Percentiles rank a stretch among this genome's conserved stretches.
Conservation (phyloP, 805 yeast species). For the Candida easanensis region DNA sequence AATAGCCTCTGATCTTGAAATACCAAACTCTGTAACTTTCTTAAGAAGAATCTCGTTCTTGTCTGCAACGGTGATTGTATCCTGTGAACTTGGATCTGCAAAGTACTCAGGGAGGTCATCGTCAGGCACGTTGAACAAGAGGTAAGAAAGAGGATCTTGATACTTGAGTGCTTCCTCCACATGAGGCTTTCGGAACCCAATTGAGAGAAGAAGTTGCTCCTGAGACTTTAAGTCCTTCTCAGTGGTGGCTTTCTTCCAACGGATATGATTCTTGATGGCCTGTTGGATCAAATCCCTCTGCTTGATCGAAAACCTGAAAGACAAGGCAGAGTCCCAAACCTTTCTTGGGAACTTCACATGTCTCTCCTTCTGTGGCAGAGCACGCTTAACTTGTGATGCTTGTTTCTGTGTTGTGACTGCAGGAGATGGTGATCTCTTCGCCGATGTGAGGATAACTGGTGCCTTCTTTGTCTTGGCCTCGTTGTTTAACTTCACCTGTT, state of each 20-base stretch:
- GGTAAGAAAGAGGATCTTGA: conserved; percentile 42
- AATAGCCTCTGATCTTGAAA: conserved; percentile 60
- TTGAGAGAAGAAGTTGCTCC: conserved; percentile 30
- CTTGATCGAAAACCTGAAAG: conserved; percentile 65
- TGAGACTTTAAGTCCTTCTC: conserved; percentile 2
- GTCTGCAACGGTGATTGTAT: conserved; percentile 43
- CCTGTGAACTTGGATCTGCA: conserved; percentile 48
- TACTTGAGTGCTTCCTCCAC: conserved; percentile 69
- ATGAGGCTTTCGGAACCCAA: conserved; percentile 74
- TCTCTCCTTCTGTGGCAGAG: conserved; percentile 9
- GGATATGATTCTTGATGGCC: conserved; percentile 53
- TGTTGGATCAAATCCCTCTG: conserved; percentile 61
- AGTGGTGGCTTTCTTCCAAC: conserved; percentile 41
- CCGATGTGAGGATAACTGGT: conserved; percentile 40
- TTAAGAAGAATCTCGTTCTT: conserved; percentile 54
- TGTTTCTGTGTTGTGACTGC: not conserved
- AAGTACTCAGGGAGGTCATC: conserved; percentile 81
- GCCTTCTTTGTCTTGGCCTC: conserved; percentile 50
- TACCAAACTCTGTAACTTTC: conserved; percentile 64
- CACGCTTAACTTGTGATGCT: not conserved
- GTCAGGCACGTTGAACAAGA: conserved; percentile 86
- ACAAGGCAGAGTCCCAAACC: conserved; percentile 69
- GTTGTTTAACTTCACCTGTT: conserved; percentile 42
- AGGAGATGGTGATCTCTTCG: conserved; percentile 9
- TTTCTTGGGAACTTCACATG: conserved; percentile 40